Conservation (phyloP, 176 grass and related monocot genomes). For the Chloris gayana region DNA sequence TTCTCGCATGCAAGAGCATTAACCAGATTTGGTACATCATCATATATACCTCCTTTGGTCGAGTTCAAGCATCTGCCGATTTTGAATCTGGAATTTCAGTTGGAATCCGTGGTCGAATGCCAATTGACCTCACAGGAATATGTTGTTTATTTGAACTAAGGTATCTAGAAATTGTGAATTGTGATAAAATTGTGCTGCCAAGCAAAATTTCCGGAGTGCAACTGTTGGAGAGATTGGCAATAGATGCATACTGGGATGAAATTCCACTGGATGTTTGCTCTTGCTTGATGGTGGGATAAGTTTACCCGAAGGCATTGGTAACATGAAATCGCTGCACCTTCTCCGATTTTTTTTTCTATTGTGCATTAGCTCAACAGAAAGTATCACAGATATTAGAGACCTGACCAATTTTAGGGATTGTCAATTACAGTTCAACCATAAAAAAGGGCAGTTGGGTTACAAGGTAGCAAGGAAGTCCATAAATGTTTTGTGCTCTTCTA, state of each 20-base stretch:
- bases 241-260: background rate
- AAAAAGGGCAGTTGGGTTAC: background rate
- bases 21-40: too few species aligned
- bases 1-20: too few species aligned
- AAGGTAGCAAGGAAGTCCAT: background rate
- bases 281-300: background rate
- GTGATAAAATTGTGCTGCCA: background rate
- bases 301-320: background rate
- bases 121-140: background rate
- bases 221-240: background rate
- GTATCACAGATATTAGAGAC: background rate
- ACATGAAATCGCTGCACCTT: slow-evolving; percentile 2
- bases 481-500: background rate
- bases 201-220: background rate
- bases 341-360: background rate
- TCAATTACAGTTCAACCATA: background rate
- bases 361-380: background rate
- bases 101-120: too few species aligned
- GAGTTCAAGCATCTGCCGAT: too few species aligned
- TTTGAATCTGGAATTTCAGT: too few species aligned
- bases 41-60: too few species aligned
- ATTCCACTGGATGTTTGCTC: background rate
- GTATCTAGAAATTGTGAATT: background rate
- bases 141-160: background rate
- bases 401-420: background rate